phyloP scores from a whole-genome alignment of 306 rosid species.

The Styphnolobium japonicum region DNA sequence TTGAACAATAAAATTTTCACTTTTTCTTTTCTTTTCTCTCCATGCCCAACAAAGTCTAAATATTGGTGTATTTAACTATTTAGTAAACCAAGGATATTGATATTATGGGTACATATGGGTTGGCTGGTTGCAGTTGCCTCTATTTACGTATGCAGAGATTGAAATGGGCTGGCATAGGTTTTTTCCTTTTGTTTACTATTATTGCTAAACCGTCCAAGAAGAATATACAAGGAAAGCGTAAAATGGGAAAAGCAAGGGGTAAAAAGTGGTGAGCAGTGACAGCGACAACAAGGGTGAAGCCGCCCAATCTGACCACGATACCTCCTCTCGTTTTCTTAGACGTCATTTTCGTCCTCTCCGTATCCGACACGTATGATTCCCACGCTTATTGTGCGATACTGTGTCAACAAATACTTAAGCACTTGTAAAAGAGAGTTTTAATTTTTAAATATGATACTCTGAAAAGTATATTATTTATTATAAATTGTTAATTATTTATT shows the following conservation, averaged over 20 bases:
- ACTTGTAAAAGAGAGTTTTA: too few relatives aligned
- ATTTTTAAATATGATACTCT: too few relatives aligned
- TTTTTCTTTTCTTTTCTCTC: too few relatives aligned
- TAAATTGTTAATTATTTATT: too few relatives aligned
- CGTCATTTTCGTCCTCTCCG: conserved; percentile 12
- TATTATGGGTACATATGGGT: too few relatives aligned
- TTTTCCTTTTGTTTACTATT: not conserved
- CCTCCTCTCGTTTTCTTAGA: not conserved
- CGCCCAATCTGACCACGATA: conserved; percentile 27
- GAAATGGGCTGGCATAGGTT: not conserved
- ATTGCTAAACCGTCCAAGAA: not conserved
- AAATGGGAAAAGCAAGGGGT: not conserved
- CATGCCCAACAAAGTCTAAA: too few relatives aligned
- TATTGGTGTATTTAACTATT: too few relatives aligned
- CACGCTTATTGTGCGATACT: not conserved
- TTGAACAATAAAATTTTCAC: too few relatives aligned
- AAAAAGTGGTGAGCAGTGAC: not conserved
- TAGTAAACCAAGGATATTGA: too few relatives aligned
- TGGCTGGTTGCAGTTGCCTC: not conserved
- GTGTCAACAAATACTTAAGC: too few relatives aligned
- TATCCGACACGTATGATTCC: conserved; percentile 9
- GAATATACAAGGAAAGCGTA: not conserved
- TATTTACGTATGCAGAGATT: not conserved
- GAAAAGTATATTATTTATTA: too few relatives aligned
- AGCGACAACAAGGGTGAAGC: not conserved